Percentiles rank a stretch among this genome's conserved stretches.
Conservation (phyloP, 441 rosid species). For the Pelargonium myrrhifolium region DNA sequence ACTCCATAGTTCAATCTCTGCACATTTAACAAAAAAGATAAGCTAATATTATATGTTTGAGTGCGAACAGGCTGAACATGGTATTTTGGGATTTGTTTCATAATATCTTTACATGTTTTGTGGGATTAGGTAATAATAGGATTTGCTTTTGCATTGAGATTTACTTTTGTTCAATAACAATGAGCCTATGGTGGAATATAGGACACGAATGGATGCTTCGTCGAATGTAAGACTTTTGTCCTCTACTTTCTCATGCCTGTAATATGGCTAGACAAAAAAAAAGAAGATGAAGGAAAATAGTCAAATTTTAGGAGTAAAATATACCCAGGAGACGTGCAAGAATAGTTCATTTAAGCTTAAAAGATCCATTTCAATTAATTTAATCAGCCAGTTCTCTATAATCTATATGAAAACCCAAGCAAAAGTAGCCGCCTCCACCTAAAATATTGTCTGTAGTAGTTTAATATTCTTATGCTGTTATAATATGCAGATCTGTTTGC, state of each 20-base stretch:
- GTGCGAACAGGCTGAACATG: too few species aligned
- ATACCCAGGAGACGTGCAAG: not conserved
- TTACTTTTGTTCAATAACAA: not conserved
- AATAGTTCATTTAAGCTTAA: not conserved
- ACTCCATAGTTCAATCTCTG: not conserved
- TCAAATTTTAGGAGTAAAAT: not conserved
- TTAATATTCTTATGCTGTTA: not conserved
- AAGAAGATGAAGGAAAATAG: not conserved
- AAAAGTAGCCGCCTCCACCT: constrained; percentile 1
- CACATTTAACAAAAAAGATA: not conserved
- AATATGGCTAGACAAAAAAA: not conserved
- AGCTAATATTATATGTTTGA: not conserved
- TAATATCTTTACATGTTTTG: not conserved
- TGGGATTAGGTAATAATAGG: not conserved
- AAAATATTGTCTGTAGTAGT: not conserved
- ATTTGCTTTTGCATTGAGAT: not conserved
- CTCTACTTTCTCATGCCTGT: not conserved
- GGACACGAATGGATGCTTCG: constrained; percentile 2
- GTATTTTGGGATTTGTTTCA: not conserved
- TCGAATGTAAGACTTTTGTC: not conserved
- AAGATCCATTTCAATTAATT: not conserved
- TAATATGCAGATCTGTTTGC: not conserved
- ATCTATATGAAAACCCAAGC: not conserved
- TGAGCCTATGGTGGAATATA: not conserved
- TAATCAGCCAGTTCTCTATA: not conserved